A percentile compares a stretch with the other conserved stretches of the same genome.
These are phyloP conservation scores for Kazachstania sp. DNA, from an alignment of 1,139 yeast species.

Conservation along the genomic window DNA sequence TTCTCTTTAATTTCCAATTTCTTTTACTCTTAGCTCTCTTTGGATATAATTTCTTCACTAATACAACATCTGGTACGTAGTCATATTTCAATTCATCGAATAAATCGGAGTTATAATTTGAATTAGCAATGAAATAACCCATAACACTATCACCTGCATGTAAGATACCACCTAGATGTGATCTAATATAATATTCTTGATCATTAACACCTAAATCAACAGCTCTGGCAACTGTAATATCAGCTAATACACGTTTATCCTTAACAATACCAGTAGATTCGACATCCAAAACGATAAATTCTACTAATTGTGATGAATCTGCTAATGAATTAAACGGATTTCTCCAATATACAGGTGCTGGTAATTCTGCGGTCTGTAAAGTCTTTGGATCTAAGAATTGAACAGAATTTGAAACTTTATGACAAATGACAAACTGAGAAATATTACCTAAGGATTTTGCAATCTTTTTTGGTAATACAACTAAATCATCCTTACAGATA, in stretches of 20 bases:
- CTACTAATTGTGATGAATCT: conserved; percentile 67
- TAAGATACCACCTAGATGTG: conserved; percentile 86
- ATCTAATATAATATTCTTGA: conserved; percentile 66
- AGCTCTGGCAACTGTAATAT: conserved; percentile 79
- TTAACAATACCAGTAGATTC: conserved; percentile 84
- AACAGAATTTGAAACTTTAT: conserved; percentile 67
- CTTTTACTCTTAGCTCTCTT: conserved; percentile 58
- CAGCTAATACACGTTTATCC: conserved; percentile 83
- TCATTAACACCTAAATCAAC: conserved; percentile 81
- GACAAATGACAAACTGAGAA: conserved; percentile 74
- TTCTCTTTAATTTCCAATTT: conserved; percentile 95
- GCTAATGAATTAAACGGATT: conserved; percentile 70
- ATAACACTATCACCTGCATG: conserved; percentile 94
- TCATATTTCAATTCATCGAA: conserved; percentile 58
- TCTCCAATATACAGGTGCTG: conserved; percentile 77
- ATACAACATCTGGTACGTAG: conserved; percentile 73
- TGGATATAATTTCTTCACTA: conserved; percentile 84
- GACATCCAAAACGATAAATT: conserved; percentile 83
- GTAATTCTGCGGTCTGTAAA: conserved; percentile 70
- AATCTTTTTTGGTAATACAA: conserved; percentile 73
- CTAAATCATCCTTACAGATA: conserved; percentile 94
- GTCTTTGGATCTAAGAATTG: conserved; percentile 84
- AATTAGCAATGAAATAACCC: conserved; percentile 77
- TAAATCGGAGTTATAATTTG: conserved; percentile 78
- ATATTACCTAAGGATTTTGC: conserved; percentile 84